Conservation (phyloP, 1,284 basidiomycete genomes). For the Sporisorium graminicola region DNA sequence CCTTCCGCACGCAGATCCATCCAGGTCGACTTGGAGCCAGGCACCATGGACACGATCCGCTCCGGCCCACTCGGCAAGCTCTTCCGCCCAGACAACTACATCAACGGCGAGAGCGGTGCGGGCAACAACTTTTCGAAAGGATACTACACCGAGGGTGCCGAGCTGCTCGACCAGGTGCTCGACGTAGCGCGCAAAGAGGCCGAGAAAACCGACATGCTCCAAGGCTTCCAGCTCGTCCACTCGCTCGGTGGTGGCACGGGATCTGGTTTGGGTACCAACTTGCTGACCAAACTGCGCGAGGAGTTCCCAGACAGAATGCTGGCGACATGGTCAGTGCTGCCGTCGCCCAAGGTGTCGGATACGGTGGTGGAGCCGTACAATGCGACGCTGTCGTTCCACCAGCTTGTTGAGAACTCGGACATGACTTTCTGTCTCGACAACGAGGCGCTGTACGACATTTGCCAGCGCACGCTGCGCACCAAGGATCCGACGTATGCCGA, state of each 20-base stretch:
- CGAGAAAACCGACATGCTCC: slow-evolving; percentile 85
- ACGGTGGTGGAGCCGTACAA: slow-evolving; percentile 97
- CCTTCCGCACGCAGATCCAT: slow-evolving; percentile 73
- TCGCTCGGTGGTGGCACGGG: slow-evolving; percentile 86
- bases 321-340: slow-evolving; percentile 89
- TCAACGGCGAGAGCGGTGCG: slow-evolving; percentile 76
- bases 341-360: slow-evolving; percentile 93
- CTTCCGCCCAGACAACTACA: slow-evolving; percentile 87
- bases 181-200: slow-evolving; percentile 71
- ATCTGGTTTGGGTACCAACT: slow-evolving; percentile 61
- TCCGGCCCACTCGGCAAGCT: slow-evolving; percentile 79
- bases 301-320: slow-evolving; percentile 81
- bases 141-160: slow-evolving; percentile 75
- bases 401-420: slow-evolving; percentile 89
- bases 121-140: slow-evolving; percentile 94
- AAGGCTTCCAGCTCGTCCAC: slow-evolving; percentile 93
- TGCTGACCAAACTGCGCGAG: slow-evolving; percentile 69
- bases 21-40: slow-evolving; percentile 89
- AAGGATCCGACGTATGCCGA: slow-evolving; percentile 71
- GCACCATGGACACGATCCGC: slow-evolving; percentile 81
- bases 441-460: slow-evolving; percentile 92
- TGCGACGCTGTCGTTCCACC: slow-evolving; percentile 87
- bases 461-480: slow-evolving; percentile 80
- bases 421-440: slow-evolving; percentile 92
- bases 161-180: slow-evolving; percentile 86